Evolutionary conservation across 352 stramenopile species (phyloP).

Genomic region (Globisporangium orthogonon): DNA sequence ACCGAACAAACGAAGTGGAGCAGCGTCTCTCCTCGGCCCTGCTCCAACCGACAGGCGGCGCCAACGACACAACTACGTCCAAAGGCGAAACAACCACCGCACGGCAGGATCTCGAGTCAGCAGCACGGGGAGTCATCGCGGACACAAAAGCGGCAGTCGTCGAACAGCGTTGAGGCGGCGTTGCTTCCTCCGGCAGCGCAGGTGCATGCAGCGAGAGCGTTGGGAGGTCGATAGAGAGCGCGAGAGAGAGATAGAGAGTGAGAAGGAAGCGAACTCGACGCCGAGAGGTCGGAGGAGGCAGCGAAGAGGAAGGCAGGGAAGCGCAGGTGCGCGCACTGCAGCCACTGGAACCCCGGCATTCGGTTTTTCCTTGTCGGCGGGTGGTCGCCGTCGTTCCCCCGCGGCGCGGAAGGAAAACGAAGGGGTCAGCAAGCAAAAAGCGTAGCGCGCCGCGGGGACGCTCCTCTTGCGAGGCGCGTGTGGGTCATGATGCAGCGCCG

Average conservation of each 20-base stretch:
- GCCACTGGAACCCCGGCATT: conserved; percentile 65
- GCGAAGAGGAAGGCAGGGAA: conserved; percentile 6
- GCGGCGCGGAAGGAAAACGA: conserved; percentile 48
- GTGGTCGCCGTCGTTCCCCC: not conserved
- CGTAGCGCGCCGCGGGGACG: conserved; percentile 4
- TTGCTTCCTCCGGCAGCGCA: not conserved
- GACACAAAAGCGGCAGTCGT: too few species aligned
- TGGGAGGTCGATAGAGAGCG: too few species aligned
- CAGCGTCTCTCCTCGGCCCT: too few species aligned
- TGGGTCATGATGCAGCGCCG: not conserved
- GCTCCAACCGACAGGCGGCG: too few species aligned
- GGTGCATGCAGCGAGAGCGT: too few species aligned
- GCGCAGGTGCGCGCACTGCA: conserved; percentile 4
- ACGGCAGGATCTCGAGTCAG: too few species aligned
- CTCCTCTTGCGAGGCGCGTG: not conserved
- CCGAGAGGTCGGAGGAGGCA: not conserved
- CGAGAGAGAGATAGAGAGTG: not conserved
- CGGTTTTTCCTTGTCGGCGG: conserved; percentile 49
- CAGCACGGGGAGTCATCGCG: too few species aligned
- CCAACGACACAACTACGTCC: too few species aligned
- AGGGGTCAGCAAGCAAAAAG: conserved; percentile 61
- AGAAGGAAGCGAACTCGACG: conserved; percentile 10
- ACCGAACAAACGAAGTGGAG: too few species aligned
- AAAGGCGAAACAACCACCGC: too few species aligned
- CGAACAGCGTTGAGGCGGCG: too few species aligned